Evolutionary conservation across 805 yeast genomes (phyloP).

Genomic region (Zygosaccharomyces lentus): DNA sequence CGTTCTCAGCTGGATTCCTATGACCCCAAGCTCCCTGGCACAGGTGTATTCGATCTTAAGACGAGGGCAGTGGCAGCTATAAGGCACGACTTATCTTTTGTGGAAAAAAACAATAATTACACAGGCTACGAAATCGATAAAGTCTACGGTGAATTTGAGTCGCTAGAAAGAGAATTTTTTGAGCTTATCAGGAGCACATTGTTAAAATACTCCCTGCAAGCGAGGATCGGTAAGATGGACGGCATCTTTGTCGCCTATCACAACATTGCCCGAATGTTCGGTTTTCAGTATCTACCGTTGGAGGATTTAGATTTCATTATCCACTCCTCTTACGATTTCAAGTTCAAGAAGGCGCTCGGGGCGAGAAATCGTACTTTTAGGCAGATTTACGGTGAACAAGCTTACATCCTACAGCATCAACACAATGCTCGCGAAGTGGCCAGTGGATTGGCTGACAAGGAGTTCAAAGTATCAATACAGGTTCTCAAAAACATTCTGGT

Average conservation of each 20-base stretch:
- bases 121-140: constrained; percentile 65
- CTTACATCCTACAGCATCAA: constrained; percentile 21
- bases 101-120: constrained; percentile 48
- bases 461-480: constrained; percentile 57
- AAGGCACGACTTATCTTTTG: constrained; percentile 66
- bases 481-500: constrained; percentile 47
- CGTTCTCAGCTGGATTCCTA: constrained; percentile 88
- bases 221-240: constrained; percentile 94
- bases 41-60: constrained; percentile 87
- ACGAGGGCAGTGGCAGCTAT: constrained; percentile 88
- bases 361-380: constrained; percentile 14
- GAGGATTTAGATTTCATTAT: constrained; percentile 61
- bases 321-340: constrained; percentile 43
- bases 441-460: constrained; percentile 53
- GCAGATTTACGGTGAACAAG: constrained; percentile 22
- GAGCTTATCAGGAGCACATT: constrained; percentile 75
- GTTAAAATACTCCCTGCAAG: constrained; percentile 84
- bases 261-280: constrained; percentile 74
- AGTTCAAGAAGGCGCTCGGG: constrained; percentile 15
- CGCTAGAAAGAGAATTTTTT: constrained; percentile 73
- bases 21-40: constrained; percentile 74
- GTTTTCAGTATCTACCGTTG: constrained; percentile 83
- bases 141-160: constrained; percentile 62
- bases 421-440: constrained; percentile 26
- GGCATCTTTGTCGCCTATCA: constrained; percentile 93